Evolutionary conservation across 257 asterid genomes (phyloP).

Genomic region (Cinchona pubescens): DNA sequence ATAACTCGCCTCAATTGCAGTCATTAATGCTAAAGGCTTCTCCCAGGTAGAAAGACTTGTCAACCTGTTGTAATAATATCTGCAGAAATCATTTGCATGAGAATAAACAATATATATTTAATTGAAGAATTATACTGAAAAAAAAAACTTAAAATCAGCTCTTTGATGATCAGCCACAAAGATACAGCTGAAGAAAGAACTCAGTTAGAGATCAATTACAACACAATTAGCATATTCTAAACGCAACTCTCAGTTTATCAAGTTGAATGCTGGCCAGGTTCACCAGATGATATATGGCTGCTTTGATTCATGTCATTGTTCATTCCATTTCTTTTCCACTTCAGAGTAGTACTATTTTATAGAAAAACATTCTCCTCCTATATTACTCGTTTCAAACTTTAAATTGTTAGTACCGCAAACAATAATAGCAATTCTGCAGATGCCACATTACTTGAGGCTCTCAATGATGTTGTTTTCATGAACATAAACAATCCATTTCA

Average conservation of each 20-base stretch:
- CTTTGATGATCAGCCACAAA: neutral
- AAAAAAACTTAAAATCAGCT: neutral
- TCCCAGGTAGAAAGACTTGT: slow-evolving; percentile 79
- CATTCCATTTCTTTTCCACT: neutral
- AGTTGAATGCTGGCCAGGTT: slow-evolving; percentile 1
- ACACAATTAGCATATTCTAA: neutral
- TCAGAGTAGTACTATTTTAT: neutral
- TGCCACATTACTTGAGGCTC: neutral
- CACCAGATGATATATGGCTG: neutral
- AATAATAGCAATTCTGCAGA: neutral
- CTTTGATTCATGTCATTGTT: neutral
- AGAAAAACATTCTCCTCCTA: neutral
- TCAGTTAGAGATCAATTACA: neutral
- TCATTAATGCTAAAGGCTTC: slow-evolving; percentile 88
- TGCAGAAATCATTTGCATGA: slow-evolving; percentile 31
- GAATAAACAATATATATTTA: slow-evolving; percentile 5
- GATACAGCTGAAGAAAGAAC: neutral
- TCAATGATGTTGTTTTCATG: neutral
- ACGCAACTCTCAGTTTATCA: neutral
- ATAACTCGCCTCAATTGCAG: slow-evolving; percentile 58
- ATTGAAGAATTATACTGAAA: slow-evolving; percentile 9
- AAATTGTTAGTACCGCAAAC: neutral
- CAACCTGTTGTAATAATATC: slow-evolving; percentile 74
- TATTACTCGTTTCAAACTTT: neutral
- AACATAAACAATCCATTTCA: neutral